Percentiles rank a stretch among this genome's conserved stretches.
phyloP scores from a whole-genome alignment of 2,329 filamentous ascomycete species.

The Ascochyta pisi region DNA sequence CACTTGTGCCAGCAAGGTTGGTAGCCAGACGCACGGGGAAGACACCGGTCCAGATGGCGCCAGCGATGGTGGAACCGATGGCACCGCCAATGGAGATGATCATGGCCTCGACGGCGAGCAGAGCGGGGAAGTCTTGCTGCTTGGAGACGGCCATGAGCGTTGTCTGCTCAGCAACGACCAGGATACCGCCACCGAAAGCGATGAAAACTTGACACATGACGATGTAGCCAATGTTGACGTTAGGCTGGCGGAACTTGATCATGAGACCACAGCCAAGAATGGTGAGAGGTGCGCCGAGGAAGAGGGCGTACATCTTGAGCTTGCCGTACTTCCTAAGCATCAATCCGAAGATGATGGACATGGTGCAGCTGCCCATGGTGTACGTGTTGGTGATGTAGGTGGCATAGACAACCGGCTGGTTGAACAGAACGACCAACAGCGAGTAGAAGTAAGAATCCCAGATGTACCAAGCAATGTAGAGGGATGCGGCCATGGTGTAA shows the following conservation, averaged over 20 bases:
- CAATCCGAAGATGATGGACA: conserved; percentile 39
- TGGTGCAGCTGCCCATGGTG: conserved; percentile 47
- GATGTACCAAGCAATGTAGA: conserved; percentile 45
- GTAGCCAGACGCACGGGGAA: conserved; percentile 59
- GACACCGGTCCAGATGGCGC: conserved; percentile 69
- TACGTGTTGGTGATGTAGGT: conserved; percentile 52
- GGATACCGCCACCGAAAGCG: conserved; percentile 41
- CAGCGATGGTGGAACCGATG: conserved; percentile 61
- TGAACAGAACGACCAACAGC: conserved; percentile 50
- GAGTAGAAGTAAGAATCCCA: conserved; percentile 54
- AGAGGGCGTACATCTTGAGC: conserved; percentile 39
- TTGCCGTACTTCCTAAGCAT: conserved; percentile 39
- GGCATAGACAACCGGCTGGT: conserved; percentile 41
- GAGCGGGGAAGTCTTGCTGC: conserved; percentile 43
- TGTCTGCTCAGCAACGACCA: conserved; percentile 45
- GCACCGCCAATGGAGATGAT: conserved; percentile 63
- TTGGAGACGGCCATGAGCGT: conserved; percentile 44
- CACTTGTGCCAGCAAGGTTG: conserved; percentile 55
- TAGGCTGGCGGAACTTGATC: conserved; percentile 48
- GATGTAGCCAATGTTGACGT: conserved; percentile 44
- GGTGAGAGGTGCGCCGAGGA: conserved; percentile 40
- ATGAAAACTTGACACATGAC: conserved; percentile 49
- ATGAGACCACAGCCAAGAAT: conserved; percentile 47
- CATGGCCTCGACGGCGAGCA: conserved; percentile 61
- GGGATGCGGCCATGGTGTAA: conserved; percentile 55